Base-by-base conservation (phyloP, 805 yeast genomes). In the Ogataea allantospora region DNA sequence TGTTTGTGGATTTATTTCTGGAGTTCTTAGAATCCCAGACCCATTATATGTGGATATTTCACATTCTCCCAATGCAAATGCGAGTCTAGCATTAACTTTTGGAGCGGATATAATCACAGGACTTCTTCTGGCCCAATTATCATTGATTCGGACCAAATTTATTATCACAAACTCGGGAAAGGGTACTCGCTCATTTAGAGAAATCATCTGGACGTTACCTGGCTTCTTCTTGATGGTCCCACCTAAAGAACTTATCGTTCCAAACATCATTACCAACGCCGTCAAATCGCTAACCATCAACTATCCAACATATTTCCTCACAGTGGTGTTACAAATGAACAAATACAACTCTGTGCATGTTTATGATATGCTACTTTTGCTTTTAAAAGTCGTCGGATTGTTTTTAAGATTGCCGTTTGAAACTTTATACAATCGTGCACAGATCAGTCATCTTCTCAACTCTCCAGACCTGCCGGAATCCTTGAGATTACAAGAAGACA, bases 1-100 rank as follows among this genome's bases (percentile, higher is more conserved):
- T 97, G 70, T 88, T 32, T 83, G 95, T 0, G 96, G 96, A 3
- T 77, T 89, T 46, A 57, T 88, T 6, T 80, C 96, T 4, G 93
- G 96, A 2, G 65, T 86, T 30, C 60, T 85, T 35, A 82, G 84
- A 13, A 77, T 88, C 20, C 95, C 96, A 0, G 97, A 89, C 57
- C 96, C 96, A 3, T 78, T 80, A 44, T 83, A 88, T 57, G 80
- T 88, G 49, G 95, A 87, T 46, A 71, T 84, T 34, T 71, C 86
- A 14, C 93, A 85, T 53, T 82, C 93, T 8, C 77, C 88, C 3
- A 88, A 83, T 44, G 88, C 95, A 1, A 62, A 76, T 32, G 67
- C 73, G 35, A 78, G 91, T n/a, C 65, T 88, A 7, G 60, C 77
- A 23, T 68, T 88, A 7, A 78, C 88, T 4, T 71, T 88, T 1